Conservation (phyloP, 371 early-diverging fungal species). For the Mucor mucedo region DNA sequence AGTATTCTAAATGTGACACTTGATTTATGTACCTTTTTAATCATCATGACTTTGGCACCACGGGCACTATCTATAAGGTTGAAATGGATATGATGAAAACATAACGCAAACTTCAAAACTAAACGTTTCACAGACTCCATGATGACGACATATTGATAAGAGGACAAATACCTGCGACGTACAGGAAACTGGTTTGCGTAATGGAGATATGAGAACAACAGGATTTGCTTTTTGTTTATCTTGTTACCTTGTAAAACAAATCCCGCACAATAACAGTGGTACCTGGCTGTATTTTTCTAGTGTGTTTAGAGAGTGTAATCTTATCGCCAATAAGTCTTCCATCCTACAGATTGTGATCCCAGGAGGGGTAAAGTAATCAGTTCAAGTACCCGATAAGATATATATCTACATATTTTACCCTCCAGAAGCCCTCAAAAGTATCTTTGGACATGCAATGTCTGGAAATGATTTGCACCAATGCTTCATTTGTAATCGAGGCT, state of each 20-base stretch:
- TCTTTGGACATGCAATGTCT: slow-evolving; percentile 37
- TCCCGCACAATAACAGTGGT: slow-evolving; percentile 66
- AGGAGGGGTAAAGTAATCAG: neutral
- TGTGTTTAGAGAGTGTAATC: slow-evolving; percentile 33
- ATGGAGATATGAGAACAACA: neutral
- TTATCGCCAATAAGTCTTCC: slow-evolving; percentile 43
- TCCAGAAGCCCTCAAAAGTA: slow-evolving; percentile 58
- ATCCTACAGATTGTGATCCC: slow-evolving; percentile 41
- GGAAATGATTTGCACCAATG: slow-evolving; percentile 64
- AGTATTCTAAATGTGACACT: too few species aligned
- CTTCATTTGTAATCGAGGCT: slow-evolving; percentile 60
- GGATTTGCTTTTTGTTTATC: neutral
- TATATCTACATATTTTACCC: slow-evolving; percentile 37
- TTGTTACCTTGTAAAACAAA: slow-evolving; percentile 71
- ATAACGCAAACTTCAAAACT: slow-evolving; percentile 54
- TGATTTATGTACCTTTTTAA: slow-evolving; percentile 44
- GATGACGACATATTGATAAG: slow-evolving; percentile 31
- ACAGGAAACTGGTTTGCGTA: slow-evolving; percentile 57
- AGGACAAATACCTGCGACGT: slow-evolving; percentile 48
- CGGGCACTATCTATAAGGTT: slow-evolving; percentile 48
- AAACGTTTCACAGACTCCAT: slow-evolving; percentile 56
- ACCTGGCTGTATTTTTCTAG: slow-evolving; percentile 48
- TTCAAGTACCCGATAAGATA: neutral
- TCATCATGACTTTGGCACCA: slow-evolving; percentile 41
- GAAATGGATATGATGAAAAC: slow-evolving; percentile 52